These are phyloP conservation scores for Ophiocordyceps camponoti-leonardi DNA, from an alignment of 2,329 filamentous ascomycete species.

Conservation along the genomic window DNA sequence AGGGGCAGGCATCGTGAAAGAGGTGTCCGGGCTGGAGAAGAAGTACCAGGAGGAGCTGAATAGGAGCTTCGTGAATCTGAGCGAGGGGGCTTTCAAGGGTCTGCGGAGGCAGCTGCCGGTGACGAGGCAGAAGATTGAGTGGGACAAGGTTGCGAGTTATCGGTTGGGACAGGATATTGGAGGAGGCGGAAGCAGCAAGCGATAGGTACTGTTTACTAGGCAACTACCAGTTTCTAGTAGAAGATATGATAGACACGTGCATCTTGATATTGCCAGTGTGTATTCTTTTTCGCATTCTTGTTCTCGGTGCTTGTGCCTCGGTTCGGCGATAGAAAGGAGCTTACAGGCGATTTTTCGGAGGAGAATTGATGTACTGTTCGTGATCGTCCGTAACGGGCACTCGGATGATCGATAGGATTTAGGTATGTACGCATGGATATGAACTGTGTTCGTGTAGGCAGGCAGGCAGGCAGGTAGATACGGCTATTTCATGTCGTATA, in stretches of 20 bases:
- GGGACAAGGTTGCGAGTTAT: slow-evolving; percentile 96
- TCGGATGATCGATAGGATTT: too few relatives aligned
- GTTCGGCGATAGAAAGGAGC: not conserved
- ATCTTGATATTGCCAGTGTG: too few relatives aligned
- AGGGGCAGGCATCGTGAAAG: slow-evolving; percentile 53
- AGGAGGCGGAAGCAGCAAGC: slow-evolving; percentile 44
- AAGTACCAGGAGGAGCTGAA: slow-evolving; percentile 96
- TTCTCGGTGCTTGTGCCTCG: not conserved
- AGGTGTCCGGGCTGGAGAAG: slow-evolving; percentile 67
- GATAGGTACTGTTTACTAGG: slow-evolving; percentile 15
- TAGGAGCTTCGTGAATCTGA: slow-evolving; percentile 69
- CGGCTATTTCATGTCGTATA: too few relatives aligned
- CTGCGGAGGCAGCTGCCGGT: slow-evolving; percentile 85
- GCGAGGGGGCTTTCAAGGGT: slow-evolving; percentile 90
- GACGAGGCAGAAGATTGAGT: slow-evolving; percentile 96
- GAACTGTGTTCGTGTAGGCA: too few relatives aligned
- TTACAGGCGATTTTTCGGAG: not conserved
- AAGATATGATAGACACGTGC: not conserved
- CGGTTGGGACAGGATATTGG: slow-evolving; percentile 61
- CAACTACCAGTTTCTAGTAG: not conserved
- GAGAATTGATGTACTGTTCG: too few relatives aligned
- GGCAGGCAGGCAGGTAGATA: too few relatives aligned
- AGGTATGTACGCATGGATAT: too few relatives aligned
- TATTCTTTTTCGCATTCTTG: too few relatives aligned
- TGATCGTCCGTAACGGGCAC: too few relatives aligned